Conservation (phyloP, 352 stramenopile species). For the Elongisporangium anandrum region DNA sequence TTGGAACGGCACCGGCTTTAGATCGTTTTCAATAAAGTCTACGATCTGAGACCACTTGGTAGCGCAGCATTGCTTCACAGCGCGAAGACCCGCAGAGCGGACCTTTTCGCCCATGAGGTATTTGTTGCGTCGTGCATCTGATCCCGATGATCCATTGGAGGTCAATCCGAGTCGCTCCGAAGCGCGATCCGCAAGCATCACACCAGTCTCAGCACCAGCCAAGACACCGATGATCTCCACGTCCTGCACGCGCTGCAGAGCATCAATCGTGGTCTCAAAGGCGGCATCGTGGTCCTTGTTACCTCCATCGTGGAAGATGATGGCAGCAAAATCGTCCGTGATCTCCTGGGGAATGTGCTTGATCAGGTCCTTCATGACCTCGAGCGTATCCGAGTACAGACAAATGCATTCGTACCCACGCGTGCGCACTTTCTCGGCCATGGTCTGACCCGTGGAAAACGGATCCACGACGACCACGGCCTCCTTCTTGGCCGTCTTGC, state of each 20-base stretch:
- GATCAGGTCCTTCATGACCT: slow-evolving; percentile 70
- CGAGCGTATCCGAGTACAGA: slow-evolving; percentile 75
- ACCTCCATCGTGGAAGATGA: slow-evolving; percentile 70
- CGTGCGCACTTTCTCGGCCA: slow-evolving; percentile 85
- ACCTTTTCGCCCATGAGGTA: slow-evolving; percentile 87
- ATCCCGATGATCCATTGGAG: slow-evolving; percentile 81
- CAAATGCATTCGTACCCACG: slow-evolving; percentile 83
- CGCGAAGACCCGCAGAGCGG: slow-evolving; percentile 58
- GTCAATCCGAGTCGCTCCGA: slow-evolving; percentile 86
- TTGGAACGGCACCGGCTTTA: slow-evolving; percentile 44
- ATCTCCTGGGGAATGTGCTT: slow-evolving; percentile 54
- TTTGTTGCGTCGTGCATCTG: slow-evolving; percentile 87
- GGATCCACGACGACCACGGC: slow-evolving; percentile 93
- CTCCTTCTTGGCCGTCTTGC: slow-evolving; percentile 18
- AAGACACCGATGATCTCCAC: slow-evolving; percentile 80
- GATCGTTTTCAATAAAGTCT: slow-evolving; percentile 71
- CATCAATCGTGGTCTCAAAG: slow-evolving; percentile 30
- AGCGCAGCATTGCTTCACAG: slow-evolving; percentile 66
- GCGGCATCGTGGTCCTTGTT: slow-evolving; percentile 21
- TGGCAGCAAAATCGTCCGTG: slow-evolving; percentile 43
- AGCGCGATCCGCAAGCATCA: slow-evolving; percentile 88
- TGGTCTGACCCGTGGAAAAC: slow-evolving; percentile 92
- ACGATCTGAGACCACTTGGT: slow-evolving; percentile 83
- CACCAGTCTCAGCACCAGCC: slow-evolving; percentile 91
- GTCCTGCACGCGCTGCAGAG: slow-evolving; percentile 24